Evolutionary conservation across 2,329 filamentous ascomycete species (phyloP).

Genomic region (Fusarium dlaminii): DNA sequence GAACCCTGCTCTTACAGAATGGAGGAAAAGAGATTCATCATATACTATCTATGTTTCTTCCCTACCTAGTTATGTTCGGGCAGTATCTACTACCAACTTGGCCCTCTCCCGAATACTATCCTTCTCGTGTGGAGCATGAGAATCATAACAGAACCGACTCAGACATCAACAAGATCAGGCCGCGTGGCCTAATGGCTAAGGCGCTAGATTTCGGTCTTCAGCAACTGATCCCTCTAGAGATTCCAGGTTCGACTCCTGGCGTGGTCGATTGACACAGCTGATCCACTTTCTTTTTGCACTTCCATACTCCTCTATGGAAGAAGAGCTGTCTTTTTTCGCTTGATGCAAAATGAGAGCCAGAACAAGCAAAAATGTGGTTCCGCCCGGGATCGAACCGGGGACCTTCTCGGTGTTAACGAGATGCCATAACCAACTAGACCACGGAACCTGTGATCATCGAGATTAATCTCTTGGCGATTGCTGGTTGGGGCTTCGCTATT

Average conservation of each 20-base stretch:
- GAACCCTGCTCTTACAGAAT: fast-evolving
- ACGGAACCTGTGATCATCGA: constrained; percentile 4
- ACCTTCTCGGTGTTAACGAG: constrained; percentile 27
- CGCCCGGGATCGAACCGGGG: constrained; percentile 23
- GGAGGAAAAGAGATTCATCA: neutral
- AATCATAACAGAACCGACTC: neutral
- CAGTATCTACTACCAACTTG: neutral
- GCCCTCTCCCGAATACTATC: neutral
- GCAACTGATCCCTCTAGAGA: neutral
- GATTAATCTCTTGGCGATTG: neutral
- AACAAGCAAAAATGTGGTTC: constrained; percentile 10
- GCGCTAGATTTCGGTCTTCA: neutral
- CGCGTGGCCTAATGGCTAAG: neutral
- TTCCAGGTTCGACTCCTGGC: constrained; percentile 26
- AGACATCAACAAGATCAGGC: neutral
- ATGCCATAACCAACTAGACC: constrained; percentile 28
- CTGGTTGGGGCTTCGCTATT: neutral
- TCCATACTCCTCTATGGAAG: too few species aligned
- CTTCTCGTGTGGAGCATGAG: neutral
- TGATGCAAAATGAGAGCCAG: neutral
- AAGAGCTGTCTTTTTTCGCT: neutral
- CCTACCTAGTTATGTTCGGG: neutral
- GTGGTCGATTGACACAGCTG: neutral
- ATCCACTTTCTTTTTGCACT: neutral
- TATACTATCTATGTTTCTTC: neutral